Conservation (phyloP, 352 stramenopile species). For the Globisporangium solare region DNA sequence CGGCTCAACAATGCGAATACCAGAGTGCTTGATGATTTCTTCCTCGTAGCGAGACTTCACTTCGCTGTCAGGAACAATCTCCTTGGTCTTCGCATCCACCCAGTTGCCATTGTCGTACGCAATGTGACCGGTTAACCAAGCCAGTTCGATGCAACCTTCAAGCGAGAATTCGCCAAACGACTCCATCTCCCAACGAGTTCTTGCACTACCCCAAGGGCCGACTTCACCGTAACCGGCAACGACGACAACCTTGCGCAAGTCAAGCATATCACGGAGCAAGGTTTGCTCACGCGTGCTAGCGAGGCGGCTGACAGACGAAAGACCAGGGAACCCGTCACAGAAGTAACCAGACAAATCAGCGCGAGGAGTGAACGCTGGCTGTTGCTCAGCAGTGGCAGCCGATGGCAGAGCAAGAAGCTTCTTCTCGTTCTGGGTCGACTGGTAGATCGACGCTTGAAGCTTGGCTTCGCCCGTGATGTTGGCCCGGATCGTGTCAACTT, state of each 20-base stretch:
- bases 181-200: constrained; percentile 89
- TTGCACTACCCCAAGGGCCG: constrained; percentile 80
- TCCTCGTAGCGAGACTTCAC: constrained; percentile 84
- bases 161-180: constrained; percentile 87
- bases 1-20: constrained; percentile 83
- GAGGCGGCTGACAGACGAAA: constrained; percentile 34
- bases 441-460: constrained; percentile 41
- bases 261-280: constrained; percentile 67
- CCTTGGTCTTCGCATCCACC: constrained; percentile 80
- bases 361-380: constrained; percentile 33
- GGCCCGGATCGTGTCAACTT: constrained; percentile 48
- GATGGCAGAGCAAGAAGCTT: constrained; percentile 22
- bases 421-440: constrained; percentile 37
- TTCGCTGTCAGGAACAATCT: constrained; percentile 67
- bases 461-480: constrained; percentile 55
- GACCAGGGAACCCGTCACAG: constrained; percentile 57
- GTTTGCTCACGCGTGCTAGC: constrained; percentile 32
- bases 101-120: constrained; percentile 78
- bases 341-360: constrained; percentile 78
- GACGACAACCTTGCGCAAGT: constrained; percentile 80
- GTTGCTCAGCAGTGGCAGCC: constrained; percentile 5
- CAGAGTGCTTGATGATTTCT: constrained; percentile 67
- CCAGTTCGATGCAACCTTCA: constrained; percentile 85
- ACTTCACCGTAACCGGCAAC: constrained; percentile 86
- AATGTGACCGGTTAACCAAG: constrained; percentile 83